Percentiles rank a stretch among this genome's conserved stretches.
phyloP scores from a whole-genome alignment of 805 yeast genomes.

The Starmerella apis region DNA sequence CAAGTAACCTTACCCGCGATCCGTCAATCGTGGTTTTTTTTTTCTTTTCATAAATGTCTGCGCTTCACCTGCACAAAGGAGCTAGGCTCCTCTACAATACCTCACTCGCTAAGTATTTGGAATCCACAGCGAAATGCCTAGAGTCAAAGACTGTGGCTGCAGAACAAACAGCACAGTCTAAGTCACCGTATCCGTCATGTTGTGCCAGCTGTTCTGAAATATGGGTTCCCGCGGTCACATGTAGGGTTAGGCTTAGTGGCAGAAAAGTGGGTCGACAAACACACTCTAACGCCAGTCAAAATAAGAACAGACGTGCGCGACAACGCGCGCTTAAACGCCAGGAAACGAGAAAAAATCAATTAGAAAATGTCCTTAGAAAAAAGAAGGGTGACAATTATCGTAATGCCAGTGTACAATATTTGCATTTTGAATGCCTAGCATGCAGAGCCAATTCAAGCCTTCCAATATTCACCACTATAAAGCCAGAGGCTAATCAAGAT shows the following conservation, averaged over 20 bases:
- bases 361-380: not conserved
- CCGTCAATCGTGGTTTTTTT: not conserved
- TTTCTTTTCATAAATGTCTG: not conserved
- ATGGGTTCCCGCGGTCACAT: slow-evolving; percentile 6
- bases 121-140: not conserved
- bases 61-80: slow-evolving; percentile 2
- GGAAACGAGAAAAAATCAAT: not conserved
- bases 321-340: not conserved
- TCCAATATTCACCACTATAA: not conserved
- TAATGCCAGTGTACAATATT: not conserved
- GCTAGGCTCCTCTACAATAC: not conserved
- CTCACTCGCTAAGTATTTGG: not conserved
- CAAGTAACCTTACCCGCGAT: no score
- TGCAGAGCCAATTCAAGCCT: not conserved
- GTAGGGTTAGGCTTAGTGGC: not conserved
- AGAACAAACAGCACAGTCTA: not conserved
- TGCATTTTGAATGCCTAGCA: not conserved
- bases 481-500: not conserved
- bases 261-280: not conserved
- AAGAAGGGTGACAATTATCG: not conserved
- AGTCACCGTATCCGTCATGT: not conserved
- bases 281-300: not conserved
- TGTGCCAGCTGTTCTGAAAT: slow-evolving; percentile 2
- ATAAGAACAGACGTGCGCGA: slow-evolving; percentile 5
- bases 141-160: not conserved